phyloP scores from a whole-genome alignment of 2,329 filamentous ascomycete genomes.

The Hymenoscyphus scutula region DNA sequence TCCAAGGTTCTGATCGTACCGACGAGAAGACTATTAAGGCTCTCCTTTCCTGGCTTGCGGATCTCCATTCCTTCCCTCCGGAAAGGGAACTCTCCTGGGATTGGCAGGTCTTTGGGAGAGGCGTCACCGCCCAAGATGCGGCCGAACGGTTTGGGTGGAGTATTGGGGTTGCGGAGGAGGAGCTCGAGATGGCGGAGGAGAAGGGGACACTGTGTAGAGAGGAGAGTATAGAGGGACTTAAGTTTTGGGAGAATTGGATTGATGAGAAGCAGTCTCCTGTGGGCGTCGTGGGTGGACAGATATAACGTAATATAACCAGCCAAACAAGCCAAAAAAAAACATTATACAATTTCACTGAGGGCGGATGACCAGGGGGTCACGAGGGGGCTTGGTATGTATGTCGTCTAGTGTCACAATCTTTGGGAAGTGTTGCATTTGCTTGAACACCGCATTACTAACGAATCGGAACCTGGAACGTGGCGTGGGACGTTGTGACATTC shows the following conservation, averaged over 20 bases:
- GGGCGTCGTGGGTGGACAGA: not conserved
- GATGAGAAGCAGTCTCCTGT: constrained; percentile 20
- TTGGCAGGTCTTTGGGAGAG: constrained; percentile 73
- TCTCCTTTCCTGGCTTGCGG: constrained; percentile 73
- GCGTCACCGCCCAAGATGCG: constrained; percentile 84
- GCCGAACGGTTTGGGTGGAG: constrained; percentile 96
- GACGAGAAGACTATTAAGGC: constrained; percentile 85
- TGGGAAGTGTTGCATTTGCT: not conserved
- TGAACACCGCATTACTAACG: not conserved
- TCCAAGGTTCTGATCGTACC: constrained; percentile 82
- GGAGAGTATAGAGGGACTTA: constrained; percentile 84
- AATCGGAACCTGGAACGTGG: constrained; percentile 1
- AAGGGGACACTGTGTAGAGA: constrained; percentile 83
- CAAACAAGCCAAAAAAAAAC: not conserved
- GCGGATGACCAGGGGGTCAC: constrained; percentile 3
- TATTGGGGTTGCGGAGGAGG: constrained; percentile 90
- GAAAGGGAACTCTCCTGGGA: constrained; percentile 70
- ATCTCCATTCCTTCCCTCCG: constrained; percentile 65
- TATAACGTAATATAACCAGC: constrained; percentile 13
- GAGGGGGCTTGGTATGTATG: not conserved
- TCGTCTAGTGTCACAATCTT: not conserved
- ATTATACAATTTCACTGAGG: not conserved
- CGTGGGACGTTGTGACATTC: not conserved
- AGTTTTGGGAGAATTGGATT: constrained; percentile 81
- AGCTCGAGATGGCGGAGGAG: constrained; percentile 96